Percentiles rank a stretch among this genome's conserved stretches.
Conservation (phyloP, 2,329 filamentous ascomycete species). For the Fusarium sp. region DNA sequence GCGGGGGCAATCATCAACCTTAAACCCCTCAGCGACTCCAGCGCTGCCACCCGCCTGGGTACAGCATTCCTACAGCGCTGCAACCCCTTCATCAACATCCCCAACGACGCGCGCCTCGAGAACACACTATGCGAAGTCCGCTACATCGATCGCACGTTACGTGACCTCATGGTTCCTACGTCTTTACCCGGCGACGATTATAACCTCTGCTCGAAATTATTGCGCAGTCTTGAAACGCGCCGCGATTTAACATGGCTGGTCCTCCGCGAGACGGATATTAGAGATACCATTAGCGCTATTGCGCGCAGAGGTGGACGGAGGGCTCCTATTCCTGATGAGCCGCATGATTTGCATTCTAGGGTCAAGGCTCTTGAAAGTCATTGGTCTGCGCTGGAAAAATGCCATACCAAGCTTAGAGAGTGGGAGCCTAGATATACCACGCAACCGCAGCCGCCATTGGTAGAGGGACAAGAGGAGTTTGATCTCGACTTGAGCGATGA, state of each 20-base stretch:
- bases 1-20: constrained; percentile 8
- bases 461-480: not conserved
- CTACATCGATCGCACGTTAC: constrained; percentile 24
- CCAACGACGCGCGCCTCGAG: constrained; percentile 19
- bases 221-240: constrained; percentile 26
- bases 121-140: constrained; percentile 29
- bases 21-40: constrained; percentile 15
- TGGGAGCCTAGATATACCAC: constrained; percentile 25
- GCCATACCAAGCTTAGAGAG: constrained; percentile 23
- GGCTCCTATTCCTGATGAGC: constrained; percentile 23
- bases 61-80: constrained; percentile 29
- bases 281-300: constrained; percentile 21
- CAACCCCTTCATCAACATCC: constrained; percentile 25
- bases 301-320: constrained; percentile 8
- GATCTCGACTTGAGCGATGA: constrained; percentile 17
- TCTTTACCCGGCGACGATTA: constrained; percentile 30
- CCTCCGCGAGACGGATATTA: constrained; percentile 17
- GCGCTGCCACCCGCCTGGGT: constrained; percentile 9
- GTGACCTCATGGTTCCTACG: constrained; percentile 21
- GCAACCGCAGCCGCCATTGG: not conserved
- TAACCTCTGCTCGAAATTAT: constrained; percentile 12
- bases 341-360: constrained; percentile 13
- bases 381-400: constrained; percentile 33
- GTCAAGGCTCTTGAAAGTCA: constrained; percentile 14
- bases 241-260: constrained; percentile 27